Base-by-base conservation (phyloP, 2,329 filamentous ascomycete species). In the Xylaria sp. region DNA sequence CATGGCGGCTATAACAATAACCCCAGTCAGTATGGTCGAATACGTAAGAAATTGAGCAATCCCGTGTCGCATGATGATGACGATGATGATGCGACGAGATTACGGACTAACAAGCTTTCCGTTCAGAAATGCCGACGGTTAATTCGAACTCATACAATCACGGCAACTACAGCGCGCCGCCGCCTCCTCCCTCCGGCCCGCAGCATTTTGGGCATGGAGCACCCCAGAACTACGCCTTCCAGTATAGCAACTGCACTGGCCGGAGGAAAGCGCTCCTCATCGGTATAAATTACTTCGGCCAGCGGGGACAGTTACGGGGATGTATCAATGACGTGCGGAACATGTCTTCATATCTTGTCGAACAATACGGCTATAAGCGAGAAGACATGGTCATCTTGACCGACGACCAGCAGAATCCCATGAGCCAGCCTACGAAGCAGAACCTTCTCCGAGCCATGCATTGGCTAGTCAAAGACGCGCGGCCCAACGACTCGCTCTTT, bases 261-360 rank as follows among this genome's bases (percentile, higher is more conserved):
- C 89, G 90, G 75, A 86, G 94, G 78, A 98, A 98, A 83, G 95
- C 94, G 4, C 84, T 98, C 36, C 82, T 98, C 70, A 95, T 98
- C 74, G 95, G 95, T 64, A 97, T 98, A 85, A 98, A 98, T 83
- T 98, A 98, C 82, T 98, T 98, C 79, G 91, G 92, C 61, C 94
- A 98, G 82, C 90, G 93, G 67, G 94, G 94, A 33, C 93, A 98
- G 84, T 86, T 98, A 57, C 87, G 94, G 67, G 95, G 95, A 55
- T 98, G 95, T 78, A 98, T 98, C 84, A 98, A 98, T 79, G 95
- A 98, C 79, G 95, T 98, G 52, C 93, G 94, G 82, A 98, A 98
- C 83, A 97, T 98, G 94, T 97, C 94, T 25, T 87, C 88, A 59
- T 98, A 97, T 79, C 85, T 98, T 67, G 93, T 93, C 72, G 90